Conservation (phyloP, 1,139 yeast genomes). For the Candida mesenterica region DNA sequence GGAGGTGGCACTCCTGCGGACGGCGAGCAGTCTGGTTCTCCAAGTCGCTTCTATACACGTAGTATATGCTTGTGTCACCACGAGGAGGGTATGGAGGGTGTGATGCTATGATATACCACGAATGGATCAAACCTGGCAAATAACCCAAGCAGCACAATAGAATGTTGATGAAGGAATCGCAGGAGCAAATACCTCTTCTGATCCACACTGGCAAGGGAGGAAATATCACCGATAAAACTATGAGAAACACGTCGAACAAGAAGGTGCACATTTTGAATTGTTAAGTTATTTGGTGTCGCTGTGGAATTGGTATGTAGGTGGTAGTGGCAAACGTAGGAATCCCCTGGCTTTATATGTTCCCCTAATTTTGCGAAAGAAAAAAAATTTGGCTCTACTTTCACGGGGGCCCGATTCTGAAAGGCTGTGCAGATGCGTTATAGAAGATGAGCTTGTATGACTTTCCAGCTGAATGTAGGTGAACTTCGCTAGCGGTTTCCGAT, state of each 20-base stretch:
- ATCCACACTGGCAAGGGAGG: slow-evolving; percentile 76
- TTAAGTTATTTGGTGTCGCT: not conserved
- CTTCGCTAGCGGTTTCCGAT: too few relatives aligned
- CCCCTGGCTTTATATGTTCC: too few relatives aligned
- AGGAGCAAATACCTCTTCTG: slow-evolving; percentile 62
- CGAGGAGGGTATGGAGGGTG: slow-evolving; percentile 27
- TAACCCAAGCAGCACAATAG: slow-evolving; percentile 59
- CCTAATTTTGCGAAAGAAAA: too few relatives aligned
- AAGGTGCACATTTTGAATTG: slow-evolving; percentile 15
- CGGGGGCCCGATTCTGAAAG: too few relatives aligned
- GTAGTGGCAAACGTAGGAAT: too few relatives aligned
- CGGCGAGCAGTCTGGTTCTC: slow-evolving; percentile 25
- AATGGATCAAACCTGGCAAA: slow-evolving; percentile 66
- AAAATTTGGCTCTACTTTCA: too few relatives aligned
- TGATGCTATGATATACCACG: slow-evolving; percentile 62
- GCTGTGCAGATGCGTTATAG: too few relatives aligned
- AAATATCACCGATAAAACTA: slow-evolving; percentile 57
- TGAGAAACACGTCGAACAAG: slow-evolving; percentile 52
- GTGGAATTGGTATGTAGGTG: too few relatives aligned
- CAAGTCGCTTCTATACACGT: slow-evolving; percentile 32
- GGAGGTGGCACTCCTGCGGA: slow-evolving; percentile 24
- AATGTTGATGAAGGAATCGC: slow-evolving; percentile 60
- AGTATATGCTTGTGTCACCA: slow-evolving; percentile 30
- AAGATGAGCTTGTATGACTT: too few relatives aligned
- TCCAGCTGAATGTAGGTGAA: too few relatives aligned